These are phyloP conservation scores for Jackrogersella multiformis DNA, from an alignment of 495 filamentous ascomycete genomes.

Conservation along the genomic window DNA sequence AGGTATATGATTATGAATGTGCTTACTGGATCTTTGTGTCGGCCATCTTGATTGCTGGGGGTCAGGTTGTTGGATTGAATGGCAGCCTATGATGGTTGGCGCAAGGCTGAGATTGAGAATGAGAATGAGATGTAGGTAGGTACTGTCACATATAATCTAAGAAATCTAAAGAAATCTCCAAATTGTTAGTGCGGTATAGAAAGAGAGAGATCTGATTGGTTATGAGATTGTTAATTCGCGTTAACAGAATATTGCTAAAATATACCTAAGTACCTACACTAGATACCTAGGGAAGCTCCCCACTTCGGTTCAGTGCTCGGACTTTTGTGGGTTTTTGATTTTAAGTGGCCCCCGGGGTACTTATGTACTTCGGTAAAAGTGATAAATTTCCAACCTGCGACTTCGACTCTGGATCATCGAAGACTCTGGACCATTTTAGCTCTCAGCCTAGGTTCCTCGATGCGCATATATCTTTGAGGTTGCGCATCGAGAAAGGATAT, in stretches of 20 bases:
- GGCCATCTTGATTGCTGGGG: slow-evolving; percentile 64
- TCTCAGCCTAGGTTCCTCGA: slow-evolving; percentile 21
- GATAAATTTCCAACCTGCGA: slow-evolving; percentile 28
- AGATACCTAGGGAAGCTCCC: background rate
- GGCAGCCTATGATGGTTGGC: slow-evolving; percentile 9
- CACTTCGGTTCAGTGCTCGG: slow-evolving; percentile 11
- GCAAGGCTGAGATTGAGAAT: slow-evolving; percentile 40
- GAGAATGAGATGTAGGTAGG: too few species aligned
- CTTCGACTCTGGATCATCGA: slow-evolving; percentile 16
- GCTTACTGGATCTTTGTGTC: slow-evolving; percentile 82
- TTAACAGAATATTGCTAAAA: slow-evolving; percentile 6
- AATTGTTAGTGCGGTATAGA: slow-evolving; percentile 17
- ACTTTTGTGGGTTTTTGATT: background rate
- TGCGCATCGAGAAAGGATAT: slow-evolving; percentile 38
- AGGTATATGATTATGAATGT: background rate
- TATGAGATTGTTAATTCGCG: background rate
- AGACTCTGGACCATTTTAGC: slow-evolving; percentile 23
- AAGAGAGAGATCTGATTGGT: slow-evolving; percentile 26
- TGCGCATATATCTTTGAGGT: slow-evolving; percentile 34
- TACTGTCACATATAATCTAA: slow-evolving; percentile 16
- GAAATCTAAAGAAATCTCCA: slow-evolving; percentile 30
- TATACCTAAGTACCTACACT: too few species aligned
- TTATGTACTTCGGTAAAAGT: slow-evolving; percentile 21
- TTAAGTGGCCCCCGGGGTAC: too few species aligned
- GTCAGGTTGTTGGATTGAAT: slow-evolving; percentile 36